Base-by-base conservation (phyloP, 2,329 filamentous ascomycete genomes). In the Epichloe sp. region DNA sequence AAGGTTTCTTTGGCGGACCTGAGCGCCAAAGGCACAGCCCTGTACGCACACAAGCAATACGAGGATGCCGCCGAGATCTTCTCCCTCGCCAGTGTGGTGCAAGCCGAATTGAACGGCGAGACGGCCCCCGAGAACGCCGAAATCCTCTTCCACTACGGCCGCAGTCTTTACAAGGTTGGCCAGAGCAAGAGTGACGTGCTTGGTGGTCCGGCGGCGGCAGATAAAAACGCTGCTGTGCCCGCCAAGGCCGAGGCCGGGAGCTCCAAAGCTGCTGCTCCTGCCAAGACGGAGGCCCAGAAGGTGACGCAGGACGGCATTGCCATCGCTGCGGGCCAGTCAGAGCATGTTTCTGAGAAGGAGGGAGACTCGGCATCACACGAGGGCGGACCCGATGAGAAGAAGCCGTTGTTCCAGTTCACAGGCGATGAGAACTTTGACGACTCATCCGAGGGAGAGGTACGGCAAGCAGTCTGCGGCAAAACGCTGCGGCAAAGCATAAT, bases 131-230 rank as follows among this genome's bases (percentile, higher is more conserved):
- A 88, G 52, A 98, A 98, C 61, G 91, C 90, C 48, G 91, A 97
- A 65, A 80, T 98, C 45, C 80, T 97, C 19, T 98, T 95, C 68
- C 80, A 89, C 56, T 98, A 98, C 68, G 93, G 93, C 14, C 87
- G 91, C 64, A 88, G 88, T 52, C 73, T 98, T 19, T 97, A 95
- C 76, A 90, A 90, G 66, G 86, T 97, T 54, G 93, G 90, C 34
- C 86, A 97, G 65, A 84, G 82, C 66, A 95, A 95, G 68, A 96
- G 89, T 64, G 90, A 97, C 63, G 90, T 98, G 23, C 76, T 98
- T 37, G 93, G 93, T 52, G 87, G 86, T 36, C 86, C 85, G 62
- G 85, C 90, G 19, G 66, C 79, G 63, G 70, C 76, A 62, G 68
- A 82, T n/a, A 62, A 63, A 68, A 69, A 74, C 59, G 71, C 54